Evolutionary conservation across 768 basidiomycete species (phyloP).

Genomic region (Coprinopsis marcescibilis): DNA sequence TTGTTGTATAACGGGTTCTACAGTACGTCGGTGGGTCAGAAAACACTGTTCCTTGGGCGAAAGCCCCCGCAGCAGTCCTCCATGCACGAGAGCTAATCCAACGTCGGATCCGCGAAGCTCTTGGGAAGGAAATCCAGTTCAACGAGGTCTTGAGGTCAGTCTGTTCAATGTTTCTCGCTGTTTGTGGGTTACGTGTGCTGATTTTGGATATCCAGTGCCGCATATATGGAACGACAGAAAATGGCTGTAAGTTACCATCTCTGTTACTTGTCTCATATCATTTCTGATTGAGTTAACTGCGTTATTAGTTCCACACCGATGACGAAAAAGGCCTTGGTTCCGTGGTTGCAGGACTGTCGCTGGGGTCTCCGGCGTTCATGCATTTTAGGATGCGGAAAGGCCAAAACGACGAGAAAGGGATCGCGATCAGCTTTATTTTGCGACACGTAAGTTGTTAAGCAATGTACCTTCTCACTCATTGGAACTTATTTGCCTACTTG

Average conservation of each 20-base stretch:
- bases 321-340: constrained; percentile 70
- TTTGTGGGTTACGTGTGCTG: neutral
- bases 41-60: constrained; percentile 61
- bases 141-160: constrained; percentile 68
- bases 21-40: constrained; percentile 77
- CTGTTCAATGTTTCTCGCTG: neutral
- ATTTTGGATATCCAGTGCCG: constrained; percentile 35
- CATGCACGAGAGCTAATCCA: constrained; percentile 56
- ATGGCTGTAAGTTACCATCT: constrained; percentile 56
- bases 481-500: constrained; percentile 9
- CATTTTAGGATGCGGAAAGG: constrained; percentile 57
- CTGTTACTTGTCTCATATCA: neutral
- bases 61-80: constrained; percentile 53
- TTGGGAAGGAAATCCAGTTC: constrained; percentile 39
- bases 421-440: constrained; percentile 51
- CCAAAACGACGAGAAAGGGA: constrained; percentile 26
- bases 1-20: neutral
- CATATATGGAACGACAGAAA: constrained; percentile 80
- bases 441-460: constrained; percentile 54
- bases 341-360: constrained; percentile 66
- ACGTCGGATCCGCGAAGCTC: constrained; percentile 42
- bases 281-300: no score
- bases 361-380: constrained; percentile 76
- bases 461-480: no score
- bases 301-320: constrained; percentile 69